Evolutionary conservation across 2,329 filamentous ascomycete species (phyloP).

Genomic region (Penicillium janthinellum): DNA sequence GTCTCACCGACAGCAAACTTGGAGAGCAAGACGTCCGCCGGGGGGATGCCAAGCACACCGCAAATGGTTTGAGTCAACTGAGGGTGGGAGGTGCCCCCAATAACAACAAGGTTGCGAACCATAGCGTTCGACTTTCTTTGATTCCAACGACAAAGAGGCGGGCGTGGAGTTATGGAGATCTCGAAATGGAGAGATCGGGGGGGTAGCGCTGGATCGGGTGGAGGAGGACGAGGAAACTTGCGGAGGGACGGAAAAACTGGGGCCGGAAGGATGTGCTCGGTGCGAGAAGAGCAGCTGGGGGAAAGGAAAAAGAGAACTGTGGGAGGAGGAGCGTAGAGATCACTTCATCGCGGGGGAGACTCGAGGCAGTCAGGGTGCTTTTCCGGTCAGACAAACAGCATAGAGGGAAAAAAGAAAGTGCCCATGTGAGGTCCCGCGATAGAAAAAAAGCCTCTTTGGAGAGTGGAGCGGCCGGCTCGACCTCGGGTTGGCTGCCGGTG

Average conservation of each 20-base stretch:
- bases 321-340: conserved; percentile 25
- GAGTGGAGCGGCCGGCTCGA: conserved; percentile 37
- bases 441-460: conserved; percentile 39
- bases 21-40: conserved; percentile 77
- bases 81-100: conserved; percentile 92
- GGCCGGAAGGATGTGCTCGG: conserved; percentile 27
- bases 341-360: conserved; percentile 37
- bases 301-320: background rate
- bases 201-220: conserved; percentile 19
- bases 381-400: background rate
- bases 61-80: conserved; percentile 83
- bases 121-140: conserved; percentile 51
- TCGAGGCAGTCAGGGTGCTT: background rate
- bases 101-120: conserved; percentile 93
- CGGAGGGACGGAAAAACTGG: conserved; percentile 33
- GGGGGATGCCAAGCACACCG: conserved; percentile 83
- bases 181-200: conserved; percentile 16
- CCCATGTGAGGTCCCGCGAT: conserved; percentile 39
- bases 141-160: conserved; percentile 9
- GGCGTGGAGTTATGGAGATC: conserved; percentile 12
- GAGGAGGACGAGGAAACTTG: conserved; percentile 30
- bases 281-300: conserved; percentile 4
- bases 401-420: conserved; percentile 21
- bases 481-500: conserved; percentile 29
- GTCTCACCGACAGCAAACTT: conserved; percentile 97